Evolutionary conservation across 1,139 yeast species (phyloP).

Genomic region (Williopsis jadinii): DNA sequence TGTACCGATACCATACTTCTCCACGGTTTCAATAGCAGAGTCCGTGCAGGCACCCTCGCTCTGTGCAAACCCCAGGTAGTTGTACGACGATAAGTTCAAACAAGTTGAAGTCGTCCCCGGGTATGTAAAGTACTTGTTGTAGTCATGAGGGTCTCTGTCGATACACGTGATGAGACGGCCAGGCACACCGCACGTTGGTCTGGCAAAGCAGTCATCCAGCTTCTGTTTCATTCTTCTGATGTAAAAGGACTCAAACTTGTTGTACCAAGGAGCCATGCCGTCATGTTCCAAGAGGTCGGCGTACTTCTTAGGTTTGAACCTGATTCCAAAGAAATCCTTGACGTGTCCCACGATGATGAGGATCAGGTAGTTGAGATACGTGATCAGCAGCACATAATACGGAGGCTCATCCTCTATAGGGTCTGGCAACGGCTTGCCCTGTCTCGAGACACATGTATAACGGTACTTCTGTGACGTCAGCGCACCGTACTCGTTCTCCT

Average conservation of each 20-base stretch:
- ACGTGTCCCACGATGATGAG: slow-evolving; percentile 85
- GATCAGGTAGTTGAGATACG: slow-evolving; percentile 77
- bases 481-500: slow-evolving; percentile 60
- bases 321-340: slow-evolving; percentile 79
- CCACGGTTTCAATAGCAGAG: slow-evolving; percentile 55
- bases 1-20: slow-evolving; percentile 66
- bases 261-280: slow-evolving; percentile 95
- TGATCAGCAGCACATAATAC: slow-evolving; percentile 65
- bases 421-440: slow-evolving; percentile 48
- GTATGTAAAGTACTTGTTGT: slow-evolving; percentile 51
- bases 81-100: slow-evolving; percentile 82
- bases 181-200: slow-evolving; percentile 96
- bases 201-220: slow-evolving; percentile 89
- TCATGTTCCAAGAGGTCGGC: slow-evolving; percentile 65
- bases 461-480: slow-evolving; percentile 52
- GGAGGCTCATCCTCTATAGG: slow-evolving; percentile 83
- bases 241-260: slow-evolving; percentile 89
- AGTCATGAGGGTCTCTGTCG: slow-evolving; percentile 63
- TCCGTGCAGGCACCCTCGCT: slow-evolving; percentile 90
- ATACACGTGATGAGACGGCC: slow-evolving; percentile 83
- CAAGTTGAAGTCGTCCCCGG: slow-evolving; percentile 74
- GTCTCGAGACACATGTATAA: slow-evolving; percentile 40
- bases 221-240: slow-evolving; percentile 86
- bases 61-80: slow-evolving; percentile 95
- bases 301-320: slow-evolving; percentile 59